Percentiles rank a stretch among this genome's conserved stretches.
phyloP scores from a whole-genome alignment of 306 rosid genomes.

The Cucurbita maxima region DNA sequence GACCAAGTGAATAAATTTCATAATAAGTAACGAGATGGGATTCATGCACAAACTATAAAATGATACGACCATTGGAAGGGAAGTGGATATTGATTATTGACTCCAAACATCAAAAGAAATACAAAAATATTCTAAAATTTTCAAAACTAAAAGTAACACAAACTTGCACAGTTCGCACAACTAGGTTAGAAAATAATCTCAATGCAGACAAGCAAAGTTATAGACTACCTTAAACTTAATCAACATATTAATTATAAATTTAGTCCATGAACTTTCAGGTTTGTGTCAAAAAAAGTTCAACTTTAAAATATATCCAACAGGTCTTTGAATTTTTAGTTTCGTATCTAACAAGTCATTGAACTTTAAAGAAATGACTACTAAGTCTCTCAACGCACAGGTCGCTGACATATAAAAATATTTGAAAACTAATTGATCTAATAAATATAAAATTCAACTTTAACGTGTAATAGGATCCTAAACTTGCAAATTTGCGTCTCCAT shows the following conservation, averaged over 20 bases:
- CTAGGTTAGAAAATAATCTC: neutral
- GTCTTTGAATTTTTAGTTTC: too few species aligned
- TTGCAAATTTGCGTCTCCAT: neutral
- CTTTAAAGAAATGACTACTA: too few species aligned
- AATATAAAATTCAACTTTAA: too few species aligned
- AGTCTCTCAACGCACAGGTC: neutral
- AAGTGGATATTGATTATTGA: neutral
- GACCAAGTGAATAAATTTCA: neutral
- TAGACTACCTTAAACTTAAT: neutral
- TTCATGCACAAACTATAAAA: neutral
- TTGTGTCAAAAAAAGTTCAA: neutral
- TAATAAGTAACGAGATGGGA: neutral
- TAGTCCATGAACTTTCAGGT: neutral
- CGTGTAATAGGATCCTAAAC: neutral
- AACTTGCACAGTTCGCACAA: neutral
- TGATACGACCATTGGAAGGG: neutral
- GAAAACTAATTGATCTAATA: neutral
- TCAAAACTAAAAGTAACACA: neutral
- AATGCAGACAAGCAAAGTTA: neutral
- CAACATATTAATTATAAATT: neutral
- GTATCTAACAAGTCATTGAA: neutral
- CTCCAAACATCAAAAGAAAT: neutral
- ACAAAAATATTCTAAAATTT: neutral
- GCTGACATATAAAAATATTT: too few species aligned
- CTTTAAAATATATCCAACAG: neutral